A percentile compares a stretch with the other conserved stretches of the same genome.
Evolutionary conservation across 129 eudicot species (phyloP).

Genomic region (Escallonia rubra): DNA sequence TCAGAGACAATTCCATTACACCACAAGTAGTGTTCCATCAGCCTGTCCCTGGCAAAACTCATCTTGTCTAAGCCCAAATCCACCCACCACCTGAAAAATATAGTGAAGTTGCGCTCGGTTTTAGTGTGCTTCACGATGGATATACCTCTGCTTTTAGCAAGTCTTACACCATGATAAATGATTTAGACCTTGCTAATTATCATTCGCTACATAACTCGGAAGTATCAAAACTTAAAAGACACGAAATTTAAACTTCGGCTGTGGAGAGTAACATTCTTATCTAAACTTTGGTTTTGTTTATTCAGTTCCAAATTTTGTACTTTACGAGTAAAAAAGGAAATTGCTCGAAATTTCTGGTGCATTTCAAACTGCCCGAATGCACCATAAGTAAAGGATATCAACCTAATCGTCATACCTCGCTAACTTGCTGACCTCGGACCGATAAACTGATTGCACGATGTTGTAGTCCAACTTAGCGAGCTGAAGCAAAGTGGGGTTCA

Average conservation of each 20-base stretch:
- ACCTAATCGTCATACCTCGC: background rate
- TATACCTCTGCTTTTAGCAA: too few relatives aligned
- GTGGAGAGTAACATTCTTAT: background rate
- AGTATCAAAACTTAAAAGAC: background rate
- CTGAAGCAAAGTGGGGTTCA: background rate
- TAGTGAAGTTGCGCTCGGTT: background rate
- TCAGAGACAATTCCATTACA: slow-evolving; percentile 3
- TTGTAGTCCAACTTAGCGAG: slow-evolving; percentile 8
- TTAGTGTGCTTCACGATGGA: too few relatives aligned
- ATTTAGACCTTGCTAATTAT: too few relatives aligned
- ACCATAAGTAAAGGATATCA: too few relatives aligned
- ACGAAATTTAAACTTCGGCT: background rate
- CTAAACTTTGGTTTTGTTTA: too few relatives aligned
- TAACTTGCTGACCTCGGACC: background rate
- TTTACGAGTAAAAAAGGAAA: background rate
- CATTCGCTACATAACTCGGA: background rate
- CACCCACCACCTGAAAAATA: background rate
- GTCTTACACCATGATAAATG: background rate
- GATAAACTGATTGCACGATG: slow-evolving; percentile 1
- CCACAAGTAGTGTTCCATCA: slow-evolving; percentile 6
- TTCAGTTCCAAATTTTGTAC: background rate
- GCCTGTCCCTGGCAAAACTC: background rate
- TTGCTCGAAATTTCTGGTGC: background rate
- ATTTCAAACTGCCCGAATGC: background rate
- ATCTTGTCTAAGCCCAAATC: background rate